Conservation (phyloP, 306 rosid genomes). For the Dalbergia oliveri region DNA sequence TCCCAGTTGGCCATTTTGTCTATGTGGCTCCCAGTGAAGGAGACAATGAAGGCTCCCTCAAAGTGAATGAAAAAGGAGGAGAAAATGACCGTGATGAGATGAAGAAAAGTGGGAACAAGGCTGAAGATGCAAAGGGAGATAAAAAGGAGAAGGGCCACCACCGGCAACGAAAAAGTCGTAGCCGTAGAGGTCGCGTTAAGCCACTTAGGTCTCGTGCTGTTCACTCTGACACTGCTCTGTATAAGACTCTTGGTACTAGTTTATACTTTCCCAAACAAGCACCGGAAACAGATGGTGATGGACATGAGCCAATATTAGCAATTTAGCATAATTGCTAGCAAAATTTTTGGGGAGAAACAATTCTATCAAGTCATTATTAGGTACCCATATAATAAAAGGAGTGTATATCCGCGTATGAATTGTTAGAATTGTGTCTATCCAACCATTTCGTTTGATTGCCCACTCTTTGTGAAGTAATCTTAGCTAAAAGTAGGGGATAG, state of each 20-base stretch:
- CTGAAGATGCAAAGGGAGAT: slow-evolving; percentile 20
- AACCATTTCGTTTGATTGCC: not conserved
- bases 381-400: no score
- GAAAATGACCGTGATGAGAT: slow-evolving; percentile 26
- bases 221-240: slow-evolving; percentile 77
- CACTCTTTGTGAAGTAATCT: slow-evolving; percentile 14
- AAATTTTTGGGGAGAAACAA: no score
- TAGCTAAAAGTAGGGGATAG: slow-evolving; percentile 8
- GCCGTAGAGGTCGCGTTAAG: slow-evolving; percentile 50
- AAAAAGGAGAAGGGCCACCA: slow-evolving; percentile 43
- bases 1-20: slow-evolving; percentile 79
- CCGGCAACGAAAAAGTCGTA: slow-evolving; percentile 52
- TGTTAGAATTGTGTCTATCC: no score
- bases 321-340: not conserved
- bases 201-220: slow-evolving; percentile 60
- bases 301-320: not conserved
- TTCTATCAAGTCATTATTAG: no score
- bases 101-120: slow-evolving; percentile 32
- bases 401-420: no score
- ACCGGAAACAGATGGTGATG: not conserved
- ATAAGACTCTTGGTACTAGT: slow-evolving; percentile 63
- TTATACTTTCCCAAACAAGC: slow-evolving; percentile 60
- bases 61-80: slow-evolving; percentile 21
- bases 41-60: not conserved
- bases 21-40: slow-evolving; percentile 68